phyloP scores from a whole-genome alignment of 768 basidiomycete genomes.

The Suillus paluster region DNA sequence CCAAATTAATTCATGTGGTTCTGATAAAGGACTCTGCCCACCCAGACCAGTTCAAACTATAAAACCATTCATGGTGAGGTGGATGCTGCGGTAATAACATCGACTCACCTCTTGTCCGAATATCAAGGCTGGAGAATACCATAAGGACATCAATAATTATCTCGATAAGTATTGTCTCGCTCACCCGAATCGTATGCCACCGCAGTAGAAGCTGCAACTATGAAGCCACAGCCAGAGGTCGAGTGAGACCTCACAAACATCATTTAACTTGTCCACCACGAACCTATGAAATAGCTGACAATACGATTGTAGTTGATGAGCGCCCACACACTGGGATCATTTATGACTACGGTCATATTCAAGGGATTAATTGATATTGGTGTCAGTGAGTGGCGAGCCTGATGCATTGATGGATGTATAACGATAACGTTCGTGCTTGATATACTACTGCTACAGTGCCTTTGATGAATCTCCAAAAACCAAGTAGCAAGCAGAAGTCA shows the following conservation, averaged over 20 bases:
- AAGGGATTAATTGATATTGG: too few relatives aligned
- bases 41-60: not conserved
- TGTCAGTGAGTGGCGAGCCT: not conserved
- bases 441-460: not conserved
- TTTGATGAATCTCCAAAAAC: too few relatives aligned
- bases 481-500: too few relatives aligned
- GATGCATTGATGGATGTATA: not conserved
- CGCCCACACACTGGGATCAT: not conserved
- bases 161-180: not conserved
- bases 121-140: not conserved
- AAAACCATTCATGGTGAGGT: not conserved
- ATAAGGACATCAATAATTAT: not conserved
- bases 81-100: not conserved
- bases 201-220: not conserved
- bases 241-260: not conserved
- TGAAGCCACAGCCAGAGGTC: not conserved
- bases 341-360: not conserved
- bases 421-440: not conserved
- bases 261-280: not conserved
- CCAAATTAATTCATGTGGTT: not conserved
- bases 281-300: not conserved
- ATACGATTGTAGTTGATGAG: not conserved
- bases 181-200: not conserved
- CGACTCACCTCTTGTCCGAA: not conserved
- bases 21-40: not conserved